These are phyloP conservation scores for Dillenia suffruticosa DNA, from an alignment of 164 flowering plant species.

Conservation along the genomic window DNA sequence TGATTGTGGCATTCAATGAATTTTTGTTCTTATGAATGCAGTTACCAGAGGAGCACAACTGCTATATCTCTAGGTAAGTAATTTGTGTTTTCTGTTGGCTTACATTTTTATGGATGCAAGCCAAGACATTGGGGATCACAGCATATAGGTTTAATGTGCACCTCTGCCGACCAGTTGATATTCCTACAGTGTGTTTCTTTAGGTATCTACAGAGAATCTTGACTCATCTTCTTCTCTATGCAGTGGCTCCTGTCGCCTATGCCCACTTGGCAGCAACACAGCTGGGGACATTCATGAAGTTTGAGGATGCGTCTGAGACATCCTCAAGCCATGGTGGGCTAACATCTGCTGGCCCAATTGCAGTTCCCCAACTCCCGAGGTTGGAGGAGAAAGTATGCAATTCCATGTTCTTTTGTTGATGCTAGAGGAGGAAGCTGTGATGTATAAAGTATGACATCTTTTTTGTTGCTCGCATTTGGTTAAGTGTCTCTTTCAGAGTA, in stretches of 20 bases:
- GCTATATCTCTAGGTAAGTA: conserved; percentile 78
- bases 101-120: background rate
- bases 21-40: conserved; percentile 22
- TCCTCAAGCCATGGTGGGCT: conserved; percentile 56
- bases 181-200: background rate
- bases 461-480: too few species aligned
- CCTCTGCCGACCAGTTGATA: background rate
- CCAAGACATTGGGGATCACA: too few species aligned
- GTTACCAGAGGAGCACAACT: conserved; percentile 85
- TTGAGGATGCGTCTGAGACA: conserved; percentile 56
- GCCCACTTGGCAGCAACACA: conserved; percentile 73
- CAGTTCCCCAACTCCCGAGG: conserved; percentile 56
- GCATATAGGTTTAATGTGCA: background rate
- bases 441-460: too few species aligned
- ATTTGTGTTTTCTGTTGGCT: background rate
- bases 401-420: conserved; percentile 63
- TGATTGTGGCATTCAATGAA: background rate
- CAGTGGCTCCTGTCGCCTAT: conserved; percentile 71
- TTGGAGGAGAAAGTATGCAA: conserved; percentile 40
- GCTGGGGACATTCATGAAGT: conserved; percentile 54
- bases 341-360: conserved; percentile 28
- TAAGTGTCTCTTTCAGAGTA: too few species aligned
- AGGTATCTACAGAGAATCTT: background rate
- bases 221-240: background rate
- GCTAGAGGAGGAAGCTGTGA: too few species aligned